Percentiles rank a stretch among this genome's conserved stretches.
phyloP scores from a whole-genome alignment of 257 asterid species.

The Paulownia fortunei region DNA sequence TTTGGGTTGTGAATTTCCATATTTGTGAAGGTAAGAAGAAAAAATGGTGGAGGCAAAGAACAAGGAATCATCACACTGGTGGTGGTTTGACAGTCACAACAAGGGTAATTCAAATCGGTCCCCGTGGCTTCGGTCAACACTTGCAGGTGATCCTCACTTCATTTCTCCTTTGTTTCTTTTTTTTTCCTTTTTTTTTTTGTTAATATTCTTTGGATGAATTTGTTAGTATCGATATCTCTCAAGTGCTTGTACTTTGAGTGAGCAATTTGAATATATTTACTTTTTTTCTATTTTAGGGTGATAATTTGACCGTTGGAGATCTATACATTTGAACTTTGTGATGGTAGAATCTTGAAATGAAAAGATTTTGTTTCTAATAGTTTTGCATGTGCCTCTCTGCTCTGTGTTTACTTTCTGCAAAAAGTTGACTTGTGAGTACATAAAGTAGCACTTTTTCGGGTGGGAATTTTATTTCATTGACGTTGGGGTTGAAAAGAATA shows the following conservation, averaged over 20 bases:
- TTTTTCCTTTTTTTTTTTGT: not conserved
- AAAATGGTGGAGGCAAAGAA: slow-evolving; percentile 52
- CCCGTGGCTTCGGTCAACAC: slow-evolving; percentile 86
- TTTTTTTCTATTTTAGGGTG: slow-evolving; percentile 28
- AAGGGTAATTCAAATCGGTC: slow-evolving; percentile 54
- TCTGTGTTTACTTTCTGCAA: slow-evolving; percentile 3
- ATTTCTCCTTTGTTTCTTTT: not conserved
- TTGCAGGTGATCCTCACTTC: slow-evolving; percentile 54
- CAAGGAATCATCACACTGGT: slow-evolving; percentile 61
- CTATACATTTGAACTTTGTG: not conserved
- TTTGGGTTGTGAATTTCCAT: not conserved
- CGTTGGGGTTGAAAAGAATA: not conserved
- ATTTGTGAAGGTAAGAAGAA: slow-evolving; percentile 41
- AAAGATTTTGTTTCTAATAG: not conserved
- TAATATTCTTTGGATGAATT: not conserved
- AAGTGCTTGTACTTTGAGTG: not conserved
- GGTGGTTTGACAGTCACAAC: slow-evolving; percentile 85
- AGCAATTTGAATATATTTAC: slow-evolving; percentile 19
- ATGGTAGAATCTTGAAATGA: slow-evolving; percentile 34
- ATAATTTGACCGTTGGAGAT: slow-evolving; percentile 46
- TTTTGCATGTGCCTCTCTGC: not conserved
- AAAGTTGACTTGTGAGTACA: not conserved
- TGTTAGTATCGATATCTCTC: not conserved
- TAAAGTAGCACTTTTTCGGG: not conserved
- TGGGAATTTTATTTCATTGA: not conserved